A percentile compares a stretch with the other conserved stretches of the same genome.
Evolutionary conservation across 139 green algal genomes (phyloP).

Genomic region (Eudorina sp.): DNA sequence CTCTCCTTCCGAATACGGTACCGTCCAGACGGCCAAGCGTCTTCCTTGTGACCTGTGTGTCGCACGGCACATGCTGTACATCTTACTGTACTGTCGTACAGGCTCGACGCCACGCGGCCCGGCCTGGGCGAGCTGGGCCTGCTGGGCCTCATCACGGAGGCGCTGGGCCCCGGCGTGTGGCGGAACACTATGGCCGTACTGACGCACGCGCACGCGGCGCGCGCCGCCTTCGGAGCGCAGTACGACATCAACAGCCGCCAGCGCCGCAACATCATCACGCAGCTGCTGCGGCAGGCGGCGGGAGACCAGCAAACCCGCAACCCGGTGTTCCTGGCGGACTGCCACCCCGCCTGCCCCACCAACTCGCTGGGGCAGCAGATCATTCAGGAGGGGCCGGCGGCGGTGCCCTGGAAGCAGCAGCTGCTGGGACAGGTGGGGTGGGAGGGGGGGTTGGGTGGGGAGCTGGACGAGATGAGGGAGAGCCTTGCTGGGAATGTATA

Average conservation of each 20-base stretch:
- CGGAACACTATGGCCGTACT: slow-evolving; percentile 70
- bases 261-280: slow-evolving; percentile 62
- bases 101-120: slow-evolving; percentile 64
- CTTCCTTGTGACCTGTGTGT: no score
- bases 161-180: slow-evolving; percentile 66
- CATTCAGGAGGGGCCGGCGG: slow-evolving; percentile 52
- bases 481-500: no score
- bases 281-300: slow-evolving; percentile 59
- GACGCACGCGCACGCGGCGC: slow-evolving; percentile 67
- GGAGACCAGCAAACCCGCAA: slow-evolving; percentile 64
- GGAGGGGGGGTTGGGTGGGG: background rate
- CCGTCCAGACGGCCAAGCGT: no score
- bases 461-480: no score
- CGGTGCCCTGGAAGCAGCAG: slow-evolving; percentile 66
- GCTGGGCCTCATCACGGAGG: slow-evolving; percentile 62
- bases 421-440: slow-evolving; percentile 61
- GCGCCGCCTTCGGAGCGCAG: slow-evolving; percentile 39
- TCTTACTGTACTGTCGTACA: no score
- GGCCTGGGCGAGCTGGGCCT: slow-evolving; percentile 68
- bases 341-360: slow-evolving; percentile 64
- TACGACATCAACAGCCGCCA: slow-evolving; percentile 63
- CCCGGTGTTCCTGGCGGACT: slow-evolving; percentile 68
- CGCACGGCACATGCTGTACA: no score
- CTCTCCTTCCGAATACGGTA: no score
- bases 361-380: slow-evolving; percentile 64